Conservation (phyloP, 495 filamentous ascomycete genomes). For the Amphirosellinia nigrospora region DNA sequence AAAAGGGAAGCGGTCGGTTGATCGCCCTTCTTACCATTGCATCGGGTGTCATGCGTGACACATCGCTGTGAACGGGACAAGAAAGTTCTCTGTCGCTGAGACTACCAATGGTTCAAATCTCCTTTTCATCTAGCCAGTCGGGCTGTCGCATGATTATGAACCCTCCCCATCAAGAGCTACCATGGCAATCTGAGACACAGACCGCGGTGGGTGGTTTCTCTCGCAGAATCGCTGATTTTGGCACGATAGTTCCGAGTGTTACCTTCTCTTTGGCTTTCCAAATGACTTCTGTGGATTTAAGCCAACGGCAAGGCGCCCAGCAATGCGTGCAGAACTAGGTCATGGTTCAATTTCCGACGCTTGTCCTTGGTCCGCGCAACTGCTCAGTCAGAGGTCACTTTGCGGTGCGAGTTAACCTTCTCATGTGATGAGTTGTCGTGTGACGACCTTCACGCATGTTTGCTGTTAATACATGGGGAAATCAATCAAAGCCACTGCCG, state of each 20-base stretch:
- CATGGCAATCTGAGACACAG: background rate
- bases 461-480: conserved; percentile 15
- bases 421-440: conserved; percentile 8
- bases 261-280: conserved; percentile 2
- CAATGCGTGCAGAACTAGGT: conserved; percentile 24
- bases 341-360: conserved; percentile 18
- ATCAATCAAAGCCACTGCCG: conserved; percentile 90
- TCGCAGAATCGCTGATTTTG: conserved; percentile 9
- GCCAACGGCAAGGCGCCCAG: conserved; percentile 2
- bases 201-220: conserved; percentile 1
- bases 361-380: conserved; percentile 16
- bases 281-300: conserved; percentile 3
- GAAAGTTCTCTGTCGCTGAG: background rate
- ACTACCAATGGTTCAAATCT: background rate
- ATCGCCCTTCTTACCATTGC: background rate
- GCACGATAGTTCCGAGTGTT: background rate
- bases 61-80: background rate
- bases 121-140: conserved; percentile 11
- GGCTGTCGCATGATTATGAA: background rate
- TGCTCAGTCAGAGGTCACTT: conserved; percentile 17
- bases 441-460: conserved; percentile 20
- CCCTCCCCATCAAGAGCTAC: conserved; percentile 8
- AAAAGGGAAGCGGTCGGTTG: background rate
- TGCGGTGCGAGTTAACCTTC: conserved; percentile 14
- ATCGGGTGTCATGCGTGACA: background rate